Conservation (phyloP, 2,329 filamentous ascomycete species). For the Arthrinium puccinioides region DNA sequence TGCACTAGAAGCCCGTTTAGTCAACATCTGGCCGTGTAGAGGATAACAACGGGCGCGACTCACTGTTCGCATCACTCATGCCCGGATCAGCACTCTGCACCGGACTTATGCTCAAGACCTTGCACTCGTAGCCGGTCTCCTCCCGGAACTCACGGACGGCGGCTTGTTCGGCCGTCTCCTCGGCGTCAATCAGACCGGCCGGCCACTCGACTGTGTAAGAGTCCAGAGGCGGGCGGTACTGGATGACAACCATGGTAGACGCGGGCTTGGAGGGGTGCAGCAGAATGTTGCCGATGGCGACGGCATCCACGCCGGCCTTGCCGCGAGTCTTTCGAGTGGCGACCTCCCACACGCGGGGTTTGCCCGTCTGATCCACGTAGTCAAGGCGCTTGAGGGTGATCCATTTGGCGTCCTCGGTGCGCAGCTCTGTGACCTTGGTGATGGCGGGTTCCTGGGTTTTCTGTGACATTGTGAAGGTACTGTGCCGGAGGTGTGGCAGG, state of each 20-base stretch:
- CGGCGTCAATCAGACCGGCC: conserved; percentile 44
- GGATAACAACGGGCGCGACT: too few species aligned
- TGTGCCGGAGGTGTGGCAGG: neutral
- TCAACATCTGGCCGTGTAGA: too few species aligned
- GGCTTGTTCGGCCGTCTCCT: conserved; percentile 42
- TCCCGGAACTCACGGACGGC: conserved; percentile 47
- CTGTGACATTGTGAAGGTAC: conserved; percentile 23
- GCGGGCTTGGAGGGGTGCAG: conserved; percentile 34
- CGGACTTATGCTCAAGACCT: conserved; percentile 38
- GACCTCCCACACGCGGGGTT: conserved; percentile 51
- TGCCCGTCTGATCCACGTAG: conserved; percentile 50
- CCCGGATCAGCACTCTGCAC: conserved; percentile 46
- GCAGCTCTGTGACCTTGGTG: conserved; percentile 37
- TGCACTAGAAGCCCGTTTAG: too few species aligned
- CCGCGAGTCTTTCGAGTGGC: conserved; percentile 50
- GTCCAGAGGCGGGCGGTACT: conserved; percentile 44
- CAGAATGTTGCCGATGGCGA: conserved; percentile 55
- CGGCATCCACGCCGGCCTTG: conserved; percentile 49
- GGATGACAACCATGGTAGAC: conserved; percentile 43
- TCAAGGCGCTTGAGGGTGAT: conserved; percentile 47
- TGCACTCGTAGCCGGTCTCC: conserved; percentile 50
- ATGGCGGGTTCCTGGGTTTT: conserved; percentile 38
- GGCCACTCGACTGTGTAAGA: conserved; percentile 47
- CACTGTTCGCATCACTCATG: conserved; percentile 55
- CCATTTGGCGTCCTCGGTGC: conserved; percentile 47